phyloP scores from a whole-genome alignment of 805 yeast species.

The Candida krabiensis region DNA sequence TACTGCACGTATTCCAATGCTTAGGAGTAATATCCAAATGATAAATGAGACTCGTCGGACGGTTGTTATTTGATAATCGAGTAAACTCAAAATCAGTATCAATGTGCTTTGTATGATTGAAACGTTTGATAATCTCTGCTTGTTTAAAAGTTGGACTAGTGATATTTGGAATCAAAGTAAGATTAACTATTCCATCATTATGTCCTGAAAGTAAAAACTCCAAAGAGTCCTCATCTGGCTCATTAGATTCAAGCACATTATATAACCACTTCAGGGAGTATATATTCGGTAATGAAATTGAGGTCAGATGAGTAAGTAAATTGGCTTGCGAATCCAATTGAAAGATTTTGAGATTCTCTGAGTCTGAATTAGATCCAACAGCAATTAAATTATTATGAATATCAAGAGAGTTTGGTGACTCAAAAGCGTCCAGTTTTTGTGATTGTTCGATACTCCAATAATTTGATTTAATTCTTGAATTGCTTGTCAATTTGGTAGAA shows the following conservation, averaged over 20 bases:
- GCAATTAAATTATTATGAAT: conserved; percentile 42
- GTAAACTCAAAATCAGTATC: conserved; percentile 25
- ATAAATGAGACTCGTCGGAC: conserved; percentile 29
- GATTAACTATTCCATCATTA: conserved; percentile 68
- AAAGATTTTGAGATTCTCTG: conserved; percentile 52
- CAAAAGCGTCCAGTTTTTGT: conserved; percentile 11
- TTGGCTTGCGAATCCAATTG: conserved; percentile 40
- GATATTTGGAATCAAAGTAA: conserved; percentile 62
- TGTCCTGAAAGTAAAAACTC: conserved; percentile 69
- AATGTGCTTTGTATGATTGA: conserved; percentile 73
- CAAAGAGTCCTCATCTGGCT: conserved; percentile 31
- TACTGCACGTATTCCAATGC: conserved; percentile 42
- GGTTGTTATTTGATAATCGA: conserved; percentile 29
- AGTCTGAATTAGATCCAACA: conserved; percentile 47
- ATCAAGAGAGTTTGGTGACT: conserved; percentile 42
- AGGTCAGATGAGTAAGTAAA: conserved; percentile 54
- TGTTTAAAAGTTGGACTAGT: conserved; percentile 36
- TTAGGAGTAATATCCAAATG: conserved; percentile 38
- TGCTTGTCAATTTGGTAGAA: conserved; percentile 5
- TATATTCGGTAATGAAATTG: conserved; percentile 58
- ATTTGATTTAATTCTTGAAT: conserved; percentile 29
- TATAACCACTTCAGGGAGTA: conserved; percentile 54
- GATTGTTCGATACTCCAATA: conserved; percentile 35
- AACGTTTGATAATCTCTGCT: conserved; percentile 77
- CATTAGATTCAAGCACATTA: conserved; percentile 15